Conservation (phyloP, 2,329 filamentous ascomycete species). For the Tolypocladium ovalisporum region DNA sequence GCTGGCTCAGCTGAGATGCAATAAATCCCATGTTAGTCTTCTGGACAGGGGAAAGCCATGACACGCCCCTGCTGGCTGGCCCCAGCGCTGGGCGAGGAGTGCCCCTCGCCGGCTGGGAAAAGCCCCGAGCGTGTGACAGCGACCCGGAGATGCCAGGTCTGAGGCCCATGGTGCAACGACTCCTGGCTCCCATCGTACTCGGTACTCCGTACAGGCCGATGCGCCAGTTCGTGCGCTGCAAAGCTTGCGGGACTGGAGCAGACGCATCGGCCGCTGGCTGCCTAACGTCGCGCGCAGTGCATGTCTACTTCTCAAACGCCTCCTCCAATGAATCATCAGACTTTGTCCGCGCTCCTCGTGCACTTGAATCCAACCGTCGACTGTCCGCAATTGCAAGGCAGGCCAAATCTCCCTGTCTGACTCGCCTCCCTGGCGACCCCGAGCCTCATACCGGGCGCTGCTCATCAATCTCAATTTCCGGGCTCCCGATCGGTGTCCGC, state of each 20-base stretch:
- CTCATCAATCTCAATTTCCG: slow-evolving; percentile 2
- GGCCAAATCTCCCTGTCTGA: slow-evolving; percentile 7
- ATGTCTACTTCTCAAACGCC: neutral
- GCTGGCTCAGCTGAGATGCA: neutral
- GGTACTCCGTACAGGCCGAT: neutral
- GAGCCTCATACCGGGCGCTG: neutral
- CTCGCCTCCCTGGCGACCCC: slow-evolving; percentile 3
- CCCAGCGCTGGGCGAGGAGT: neutral
- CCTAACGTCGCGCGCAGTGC: neutral
- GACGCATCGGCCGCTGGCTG: neutral
- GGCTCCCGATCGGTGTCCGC: neutral
- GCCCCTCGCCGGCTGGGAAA: neutral
- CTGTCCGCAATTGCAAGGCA: neutral
- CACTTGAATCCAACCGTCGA: neutral
- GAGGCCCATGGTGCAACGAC: no score
- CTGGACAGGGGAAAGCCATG: neutral
- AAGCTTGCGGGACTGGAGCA: neutral
- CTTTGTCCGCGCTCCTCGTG: neutral
- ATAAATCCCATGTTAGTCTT: neutral
- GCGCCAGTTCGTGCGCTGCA: neutral
- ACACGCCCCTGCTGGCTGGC: neutral
- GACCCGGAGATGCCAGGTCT: neutral
- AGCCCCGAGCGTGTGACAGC: neutral
- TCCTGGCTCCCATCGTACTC: no score
- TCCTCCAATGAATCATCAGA: neutral